Percentiles rank a stretch among this genome's conserved stretches.
phyloP scores from a whole-genome alignment of 768 basidiomycete genomes.

The Rhodosporidiobolus odoratus region DNA sequence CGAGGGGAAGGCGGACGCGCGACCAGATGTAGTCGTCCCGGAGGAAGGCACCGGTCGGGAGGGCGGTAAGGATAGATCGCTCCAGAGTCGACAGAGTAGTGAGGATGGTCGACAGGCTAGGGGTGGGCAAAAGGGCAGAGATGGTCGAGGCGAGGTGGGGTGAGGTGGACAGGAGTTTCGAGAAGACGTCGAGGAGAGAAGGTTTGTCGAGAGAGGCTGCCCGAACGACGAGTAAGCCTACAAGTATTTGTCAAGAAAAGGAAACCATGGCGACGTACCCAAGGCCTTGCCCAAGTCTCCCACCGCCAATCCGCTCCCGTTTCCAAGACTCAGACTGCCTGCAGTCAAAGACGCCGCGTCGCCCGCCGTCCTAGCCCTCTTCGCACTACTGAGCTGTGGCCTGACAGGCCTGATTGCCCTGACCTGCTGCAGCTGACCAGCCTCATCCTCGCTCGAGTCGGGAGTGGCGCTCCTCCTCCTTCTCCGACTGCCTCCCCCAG shows the following conservation, averaged over 20 bases:
- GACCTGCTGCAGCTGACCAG: no score
- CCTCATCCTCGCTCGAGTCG: conserved; percentile 20
- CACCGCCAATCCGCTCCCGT: background rate
- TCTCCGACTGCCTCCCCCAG: background rate
- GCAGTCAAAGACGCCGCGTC: background rate
- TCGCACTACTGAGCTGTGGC: no score
- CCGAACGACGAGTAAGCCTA: background rate
- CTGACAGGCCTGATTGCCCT: background rate
- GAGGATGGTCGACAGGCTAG: conserved; percentile 22
- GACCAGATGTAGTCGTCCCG: conserved; percentile 36
- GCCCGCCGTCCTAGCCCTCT: background rate
- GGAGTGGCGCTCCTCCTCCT: conserved; percentile 23
- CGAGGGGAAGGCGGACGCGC: conserved; percentile 36
- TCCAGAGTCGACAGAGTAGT: conserved; percentile 7
- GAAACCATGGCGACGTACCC: conserved; percentile 19
- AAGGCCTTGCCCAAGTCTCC: conserved; percentile 40
- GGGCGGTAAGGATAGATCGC: conserved; percentile 25
- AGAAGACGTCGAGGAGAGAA: conserved; percentile 37
- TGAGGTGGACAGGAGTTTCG: conserved; percentile 35
- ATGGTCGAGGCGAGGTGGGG: conserved; percentile 33
- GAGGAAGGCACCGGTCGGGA: conserved; percentile 33
- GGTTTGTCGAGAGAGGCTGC: conserved; percentile 40
- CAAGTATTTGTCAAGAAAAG: background rate
- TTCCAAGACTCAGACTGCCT: background rate
- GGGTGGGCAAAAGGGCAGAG: conserved; percentile 36